phyloP scores from a whole-genome alignment of 192 early-diverging fungal species.

The Chytriomyces sp. region DNA sequence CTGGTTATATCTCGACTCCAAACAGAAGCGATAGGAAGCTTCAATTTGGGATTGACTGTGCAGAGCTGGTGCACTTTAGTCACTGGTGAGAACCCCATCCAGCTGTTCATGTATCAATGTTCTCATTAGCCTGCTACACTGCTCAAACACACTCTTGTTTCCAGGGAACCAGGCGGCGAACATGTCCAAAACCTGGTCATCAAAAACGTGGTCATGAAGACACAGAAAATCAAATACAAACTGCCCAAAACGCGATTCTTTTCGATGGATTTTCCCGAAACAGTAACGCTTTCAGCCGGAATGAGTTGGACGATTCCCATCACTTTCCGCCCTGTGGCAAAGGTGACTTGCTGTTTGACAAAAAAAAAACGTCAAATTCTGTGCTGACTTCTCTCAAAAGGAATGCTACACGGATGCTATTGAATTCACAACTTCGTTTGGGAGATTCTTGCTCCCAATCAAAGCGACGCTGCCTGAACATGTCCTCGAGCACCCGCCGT shows the following conservation, averaged over 20 bases:
- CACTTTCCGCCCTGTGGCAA: conserved; percentile 64
- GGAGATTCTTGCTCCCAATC: conserved; percentile 57
- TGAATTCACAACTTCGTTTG: conserved; percentile 61
- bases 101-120: conserved; percentile 3
- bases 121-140: neutral
- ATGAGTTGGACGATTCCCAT: conserved; percentile 65
- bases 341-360: conserved; percentile 35
- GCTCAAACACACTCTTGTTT: neutral
- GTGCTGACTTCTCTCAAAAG: conserved; percentile 28
- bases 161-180: conserved; percentile 65
- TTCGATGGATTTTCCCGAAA: conserved; percentile 67
- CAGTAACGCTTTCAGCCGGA: conserved; percentile 60
- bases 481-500: conserved; percentile 52
- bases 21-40: conserved; percentile 41
- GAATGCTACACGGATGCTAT: conserved; percentile 62
- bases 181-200: conserved; percentile 55
- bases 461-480: conserved; percentile 64
- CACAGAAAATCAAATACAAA: conserved; percentile 66
- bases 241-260: conserved; percentile 64
- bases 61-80: conserved; percentile 58
- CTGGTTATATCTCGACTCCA: conserved; percentile 37
- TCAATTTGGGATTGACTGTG: conserved; percentile 61
- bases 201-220: conserved; percentile 67
- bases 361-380: neutral
- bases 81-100: conserved; percentile 47